These are phyloP conservation scores for Gynostemma pentaphyllum DNA, from an alignment of 306 rosid genomes.

Conservation along the genomic window DNA sequence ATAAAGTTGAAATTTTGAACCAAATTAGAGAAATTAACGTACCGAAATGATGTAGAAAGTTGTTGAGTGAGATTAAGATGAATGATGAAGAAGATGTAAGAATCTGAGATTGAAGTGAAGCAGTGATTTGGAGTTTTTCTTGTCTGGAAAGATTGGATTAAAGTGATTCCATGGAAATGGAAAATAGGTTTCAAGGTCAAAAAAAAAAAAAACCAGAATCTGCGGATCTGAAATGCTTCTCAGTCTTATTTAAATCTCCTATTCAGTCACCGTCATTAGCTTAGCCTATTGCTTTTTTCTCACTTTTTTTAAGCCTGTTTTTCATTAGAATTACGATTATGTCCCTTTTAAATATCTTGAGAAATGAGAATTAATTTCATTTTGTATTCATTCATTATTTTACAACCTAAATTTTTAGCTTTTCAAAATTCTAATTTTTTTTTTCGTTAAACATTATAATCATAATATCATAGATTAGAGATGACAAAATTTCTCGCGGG, in stretches of 20 bases:
- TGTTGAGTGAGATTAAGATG: neutral
- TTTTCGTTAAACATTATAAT: too few relatives aligned
- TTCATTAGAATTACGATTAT: neutral
- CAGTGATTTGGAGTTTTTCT: neutral
- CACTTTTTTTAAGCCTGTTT: neutral
- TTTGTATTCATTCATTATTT: too few relatives aligned
- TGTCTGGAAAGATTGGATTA: neutral
- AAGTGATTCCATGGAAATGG: conserved; percentile 8
- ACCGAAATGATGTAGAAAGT: neutral
- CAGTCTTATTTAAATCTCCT: conserved; percentile 18
- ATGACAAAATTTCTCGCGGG: too few relatives aligned
- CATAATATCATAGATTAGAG: too few relatives aligned
- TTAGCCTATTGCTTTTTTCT: neutral
- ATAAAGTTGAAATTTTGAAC: neutral
- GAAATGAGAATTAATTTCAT: too few relatives aligned
- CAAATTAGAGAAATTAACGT: conserved; percentile 4
- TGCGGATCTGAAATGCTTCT: conserved; percentile 26
- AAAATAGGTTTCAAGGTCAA: too few relatives aligned
- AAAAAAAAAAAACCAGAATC: too few relatives aligned
- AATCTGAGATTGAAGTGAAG: too few relatives aligned
- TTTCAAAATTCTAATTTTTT: too few relatives aligned
- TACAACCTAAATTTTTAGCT: too few relatives aligned
- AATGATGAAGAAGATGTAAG: conserved; percentile 9
- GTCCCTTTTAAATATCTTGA: neutral
- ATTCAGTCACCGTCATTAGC: neutral